Evolutionary conservation across 805 yeast species (phyloP), one percentile per base, ranked within the genome.

Genomic region (Ogataea allantospora): DNA sequence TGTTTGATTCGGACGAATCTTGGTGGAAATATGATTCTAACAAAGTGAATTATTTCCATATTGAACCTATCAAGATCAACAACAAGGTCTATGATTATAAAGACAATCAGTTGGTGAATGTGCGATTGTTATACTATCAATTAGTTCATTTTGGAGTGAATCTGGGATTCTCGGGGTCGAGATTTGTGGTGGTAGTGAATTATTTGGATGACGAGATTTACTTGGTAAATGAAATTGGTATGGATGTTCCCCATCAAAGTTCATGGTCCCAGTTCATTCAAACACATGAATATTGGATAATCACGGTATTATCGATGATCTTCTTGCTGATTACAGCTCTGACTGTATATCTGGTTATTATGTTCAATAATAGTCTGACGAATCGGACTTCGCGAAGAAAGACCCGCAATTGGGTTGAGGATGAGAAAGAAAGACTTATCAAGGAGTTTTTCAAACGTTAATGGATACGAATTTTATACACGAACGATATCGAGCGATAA

Each of bases 71-170:
- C 8, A 23, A 31, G 14, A 24, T 38, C 14, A 43, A 28, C 22
- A 47, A 42, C 25, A 47, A 47, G 33, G 40, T 45, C 3, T 47
- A 40, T 30, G 50, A 50, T 25, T 50, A 47, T 21, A 40, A 34
- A 18, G 41, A 43, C 19, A 31, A 42, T 19, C 35, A 45, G 15
- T 33, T 50, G 22, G 21, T 42, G 20, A 47, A 44, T 17, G 47
- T 50, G 26, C 42, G 46, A 20, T 18, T 35, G 15, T 38, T 47
- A 15, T 43, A 47, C 23, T 27, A 33, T 18, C 30, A 38, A 27
- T 38, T 40, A 7, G 38, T 45, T 5, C 37, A 38, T 10, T 43
- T 44, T 23, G 41, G 36, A 7, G 38, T 39, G n/a, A 13, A 27
- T 25, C 27, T 37, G 6, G 43, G 32, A 9, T 24, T 40, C 12